These are phyloP conservation scores for Colletotrichum australisinense DNA, from an alignment of 2,329 filamentous ascomycete genomes.

Conservation along the genomic window DNA sequence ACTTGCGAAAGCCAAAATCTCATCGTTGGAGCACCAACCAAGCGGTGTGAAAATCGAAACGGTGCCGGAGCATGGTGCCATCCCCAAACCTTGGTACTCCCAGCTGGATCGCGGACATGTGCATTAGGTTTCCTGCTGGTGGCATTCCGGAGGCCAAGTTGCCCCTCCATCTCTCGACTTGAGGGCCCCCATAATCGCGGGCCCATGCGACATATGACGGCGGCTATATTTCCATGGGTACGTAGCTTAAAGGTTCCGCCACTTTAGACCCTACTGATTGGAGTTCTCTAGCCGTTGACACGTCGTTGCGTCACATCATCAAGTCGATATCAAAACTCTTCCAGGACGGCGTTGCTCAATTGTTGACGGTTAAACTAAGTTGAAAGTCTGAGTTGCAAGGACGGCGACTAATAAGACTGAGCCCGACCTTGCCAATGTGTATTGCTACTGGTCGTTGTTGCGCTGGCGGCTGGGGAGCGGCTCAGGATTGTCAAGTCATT, in stretches of 20 bases:
- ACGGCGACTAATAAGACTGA: background rate
- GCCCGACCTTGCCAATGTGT: background rate
- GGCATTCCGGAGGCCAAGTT: slow-evolving; percentile 10
- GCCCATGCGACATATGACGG: slow-evolving; percentile 28
- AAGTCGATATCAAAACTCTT: background rate
- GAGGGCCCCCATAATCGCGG: background rate
- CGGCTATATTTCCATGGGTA: slow-evolving; percentile 13
- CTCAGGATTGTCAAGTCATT: background rate
- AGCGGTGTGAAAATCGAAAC: slow-evolving; percentile 13
- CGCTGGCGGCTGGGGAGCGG: background rate
- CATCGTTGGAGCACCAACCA: background rate
- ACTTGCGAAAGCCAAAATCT: slow-evolving; percentile 8
- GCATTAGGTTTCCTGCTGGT: slow-evolving; percentile 31
- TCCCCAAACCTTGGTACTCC: slow-evolving; percentile 11
- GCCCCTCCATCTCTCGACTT: slow-evolving; percentile 5
- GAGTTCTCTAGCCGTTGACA: slow-evolving; percentile 6
- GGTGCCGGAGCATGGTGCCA: slow-evolving; percentile 3
- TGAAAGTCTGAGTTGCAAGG: background rate
- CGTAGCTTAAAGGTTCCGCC: slow-evolving; percentile 16
- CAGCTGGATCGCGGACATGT: slow-evolving; percentile 14
- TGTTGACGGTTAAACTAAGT: background rate
- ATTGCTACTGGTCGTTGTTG: background rate
- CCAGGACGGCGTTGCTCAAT: background rate
- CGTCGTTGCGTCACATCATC: slow-evolving; percentile 22
- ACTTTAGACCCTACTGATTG: slow-evolving; percentile 11